Evolutionary conservation across 306 rosid genomes (phyloP).

Genomic region (Quercus engelmannii): DNA sequence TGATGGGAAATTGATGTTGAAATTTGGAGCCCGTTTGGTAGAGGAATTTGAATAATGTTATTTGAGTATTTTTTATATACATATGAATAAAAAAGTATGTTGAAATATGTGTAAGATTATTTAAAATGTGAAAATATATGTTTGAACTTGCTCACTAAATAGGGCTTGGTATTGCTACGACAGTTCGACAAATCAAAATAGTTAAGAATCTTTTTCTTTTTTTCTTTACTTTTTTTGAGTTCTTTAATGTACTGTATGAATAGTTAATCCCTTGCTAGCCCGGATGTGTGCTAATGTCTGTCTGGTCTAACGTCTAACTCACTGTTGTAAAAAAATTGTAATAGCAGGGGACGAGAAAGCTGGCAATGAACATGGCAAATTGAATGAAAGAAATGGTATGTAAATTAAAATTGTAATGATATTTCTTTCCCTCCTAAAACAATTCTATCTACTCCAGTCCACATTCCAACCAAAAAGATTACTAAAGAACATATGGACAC

Average conservation of each 20-base stretch:
- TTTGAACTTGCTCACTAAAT: too few relatives aligned
- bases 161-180: too few relatives aligned
- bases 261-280: not conserved
- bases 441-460: not conserved
- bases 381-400: not conserved
- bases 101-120: too few relatives aligned
- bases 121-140: too few relatives aligned
- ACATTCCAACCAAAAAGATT: not conserved
- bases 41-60: too few relatives aligned
- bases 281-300: not conserved
- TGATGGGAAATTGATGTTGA: too few relatives aligned
- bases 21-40: too few relatives aligned
- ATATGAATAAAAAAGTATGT: too few relatives aligned
- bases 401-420: not conserved
- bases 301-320: not conserved
- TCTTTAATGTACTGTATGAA: too few relatives aligned
- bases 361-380: not conserved
- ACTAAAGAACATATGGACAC: not conserved
- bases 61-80: too few relatives aligned
- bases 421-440: not conserved
- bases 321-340: not conserved
- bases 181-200: not conserved
- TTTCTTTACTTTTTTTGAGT: not conserved
- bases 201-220: too few relatives aligned
- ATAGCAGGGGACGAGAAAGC: not conserved